phyloP scores from a whole-genome alignment of 2,329 filamentous ascomycete genomes.

The Zarea fungicola region DNA sequence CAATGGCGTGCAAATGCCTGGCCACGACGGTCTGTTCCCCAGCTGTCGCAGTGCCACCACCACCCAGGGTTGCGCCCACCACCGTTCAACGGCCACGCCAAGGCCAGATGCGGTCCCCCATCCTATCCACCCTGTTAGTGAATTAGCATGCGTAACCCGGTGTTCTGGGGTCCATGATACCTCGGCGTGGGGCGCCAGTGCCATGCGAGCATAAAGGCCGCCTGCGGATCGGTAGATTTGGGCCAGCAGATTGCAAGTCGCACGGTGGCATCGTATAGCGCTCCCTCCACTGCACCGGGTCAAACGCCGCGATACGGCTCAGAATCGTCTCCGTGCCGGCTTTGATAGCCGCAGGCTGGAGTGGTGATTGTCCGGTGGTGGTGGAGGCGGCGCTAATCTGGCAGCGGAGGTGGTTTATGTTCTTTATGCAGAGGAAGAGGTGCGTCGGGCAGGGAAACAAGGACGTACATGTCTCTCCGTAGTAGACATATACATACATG shows the following conservation, averaged over 20 bases:
- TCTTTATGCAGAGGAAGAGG: conserved; percentile 1
- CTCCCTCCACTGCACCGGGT: background rate
- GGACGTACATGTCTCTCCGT: background rate
- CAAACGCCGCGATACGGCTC: background rate
- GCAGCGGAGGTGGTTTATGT: background rate
- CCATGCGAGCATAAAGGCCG: background rate
- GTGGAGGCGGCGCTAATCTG: background rate
- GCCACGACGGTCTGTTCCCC: background rate
- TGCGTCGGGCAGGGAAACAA: background rate
- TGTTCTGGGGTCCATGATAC: background rate
- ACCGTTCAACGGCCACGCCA: background rate
- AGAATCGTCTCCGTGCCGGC: background rate
- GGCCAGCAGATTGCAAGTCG: background rate
- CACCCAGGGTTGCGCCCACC: background rate
- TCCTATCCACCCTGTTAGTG: too few relatives aligned
- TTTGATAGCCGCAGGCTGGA: too few relatives aligned
- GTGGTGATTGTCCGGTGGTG: background rate
- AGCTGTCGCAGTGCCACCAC: background rate
- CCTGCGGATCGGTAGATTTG: background rate
- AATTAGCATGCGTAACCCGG: too few relatives aligned
- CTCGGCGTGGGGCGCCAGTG: background rate
- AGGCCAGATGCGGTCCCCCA: too few relatives aligned
- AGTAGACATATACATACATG: background rate
- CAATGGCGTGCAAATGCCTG: background rate
- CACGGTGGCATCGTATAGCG: background rate